These are phyloP conservation scores for Abortiporus biennis DNA, from an alignment of 1,284 basidiomycete species.

Conservation along the genomic window DNA sequence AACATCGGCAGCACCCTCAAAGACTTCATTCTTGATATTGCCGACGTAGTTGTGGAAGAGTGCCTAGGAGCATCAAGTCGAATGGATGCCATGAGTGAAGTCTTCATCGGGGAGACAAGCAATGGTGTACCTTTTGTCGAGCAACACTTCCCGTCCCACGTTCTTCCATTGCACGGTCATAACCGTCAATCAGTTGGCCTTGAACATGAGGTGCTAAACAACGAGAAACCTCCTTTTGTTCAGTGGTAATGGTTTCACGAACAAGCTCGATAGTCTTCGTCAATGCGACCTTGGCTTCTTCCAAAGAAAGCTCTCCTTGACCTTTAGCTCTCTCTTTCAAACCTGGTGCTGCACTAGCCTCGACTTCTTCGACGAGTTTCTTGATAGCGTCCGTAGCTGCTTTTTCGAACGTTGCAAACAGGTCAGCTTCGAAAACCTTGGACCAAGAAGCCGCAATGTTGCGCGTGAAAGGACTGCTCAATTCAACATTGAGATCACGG, in stretches of 20 bases:
- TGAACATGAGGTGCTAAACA: slow-evolving; percentile 53
- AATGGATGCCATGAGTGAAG: too few species aligned
- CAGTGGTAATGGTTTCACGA: slow-evolving; percentile 38
- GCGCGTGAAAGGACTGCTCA: slow-evolving; percentile 50
- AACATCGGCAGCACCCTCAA: slow-evolving; percentile 45
- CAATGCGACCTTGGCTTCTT: slow-evolving; percentile 45
- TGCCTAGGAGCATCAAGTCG: too few species aligned
- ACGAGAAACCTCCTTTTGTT: slow-evolving; percentile 57
- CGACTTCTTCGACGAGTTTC: slow-evolving; percentile 42
- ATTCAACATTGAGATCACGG: slow-evolving; percentile 52
- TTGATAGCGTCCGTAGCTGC: slow-evolving; percentile 32
- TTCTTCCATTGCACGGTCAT: slow-evolving; percentile 47
- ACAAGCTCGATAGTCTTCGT: slow-evolving; percentile 43
- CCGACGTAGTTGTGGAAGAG: slow-evolving; percentile 40
- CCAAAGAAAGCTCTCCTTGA: slow-evolving; percentile 45
- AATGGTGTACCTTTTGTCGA: slow-evolving; percentile 58
- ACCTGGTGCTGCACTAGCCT: slow-evolving; percentile 40
- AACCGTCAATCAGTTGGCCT: slow-evolving; percentile 41
- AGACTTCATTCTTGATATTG: slow-evolving; percentile 41
- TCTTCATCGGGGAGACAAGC: too few species aligned
- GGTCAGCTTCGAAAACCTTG: slow-evolving; percentile 51
- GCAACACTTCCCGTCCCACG: slow-evolving; percentile 50
- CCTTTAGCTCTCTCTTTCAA: slow-evolving; percentile 44
- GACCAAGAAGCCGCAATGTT: slow-evolving; percentile 55
- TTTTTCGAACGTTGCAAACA: slow-evolving; percentile 45